Percentiles rank a stretch among this genome's conserved stretches.
Evolutionary conservation across 2,329 filamentous ascomycete genomes (phyloP).

Genomic region (Pseudogymnoascus sp.): DNA sequence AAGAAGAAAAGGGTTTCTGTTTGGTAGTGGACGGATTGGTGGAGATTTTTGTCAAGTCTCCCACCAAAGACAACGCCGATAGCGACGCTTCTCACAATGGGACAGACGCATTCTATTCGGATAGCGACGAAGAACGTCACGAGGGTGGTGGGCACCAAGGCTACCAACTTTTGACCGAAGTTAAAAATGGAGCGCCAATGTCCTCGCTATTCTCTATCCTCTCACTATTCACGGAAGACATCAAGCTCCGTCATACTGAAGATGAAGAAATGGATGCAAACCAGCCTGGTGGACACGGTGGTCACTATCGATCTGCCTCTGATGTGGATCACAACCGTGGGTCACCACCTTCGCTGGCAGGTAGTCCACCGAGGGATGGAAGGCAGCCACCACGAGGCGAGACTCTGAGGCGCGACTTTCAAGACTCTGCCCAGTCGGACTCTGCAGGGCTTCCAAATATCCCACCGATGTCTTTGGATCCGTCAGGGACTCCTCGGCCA

Average conservation of each 20-base stretch:
- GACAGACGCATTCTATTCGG: slow-evolving; percentile 39
- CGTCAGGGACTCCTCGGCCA: slow-evolving; percentile 17
- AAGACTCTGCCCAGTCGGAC: slow-evolving; percentile 2
- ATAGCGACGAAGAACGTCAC: slow-evolving; percentile 60
- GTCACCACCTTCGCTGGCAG: slow-evolving; percentile 25
- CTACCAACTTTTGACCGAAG: slow-evolving; percentile 92
- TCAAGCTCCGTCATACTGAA: slow-evolving; percentile 68
- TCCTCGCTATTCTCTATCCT: slow-evolving; percentile 96
- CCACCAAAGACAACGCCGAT: slow-evolving; percentile 43
- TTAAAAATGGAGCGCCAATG: slow-evolving; percentile 97
- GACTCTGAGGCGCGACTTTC: background rate
- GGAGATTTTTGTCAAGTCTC: slow-evolving; percentile 96
- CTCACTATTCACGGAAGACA: slow-evolving; percentile 91
- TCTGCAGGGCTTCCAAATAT: slow-evolving; percentile 47
- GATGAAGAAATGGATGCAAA: slow-evolving; percentile 37
- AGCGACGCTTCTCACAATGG: slow-evolving; percentile 32
- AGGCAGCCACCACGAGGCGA: background rate
- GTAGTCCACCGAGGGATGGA: slow-evolving; percentile 15
- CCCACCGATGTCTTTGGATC: slow-evolving; percentile 67
- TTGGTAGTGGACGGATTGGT: slow-evolving; percentile 93
- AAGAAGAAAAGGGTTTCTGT: slow-evolving; percentile 97
- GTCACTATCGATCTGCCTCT: slow-evolving; percentile 20
- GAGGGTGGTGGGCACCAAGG: slow-evolving; percentile 62
- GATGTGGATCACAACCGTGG: slow-evolving; percentile 17
- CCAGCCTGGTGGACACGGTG: slow-evolving; percentile 29